These are phyloP conservation scores for Solidago caesia DNA, from an alignment of 129 eudicot species.

Conservation along the genomic window DNA sequence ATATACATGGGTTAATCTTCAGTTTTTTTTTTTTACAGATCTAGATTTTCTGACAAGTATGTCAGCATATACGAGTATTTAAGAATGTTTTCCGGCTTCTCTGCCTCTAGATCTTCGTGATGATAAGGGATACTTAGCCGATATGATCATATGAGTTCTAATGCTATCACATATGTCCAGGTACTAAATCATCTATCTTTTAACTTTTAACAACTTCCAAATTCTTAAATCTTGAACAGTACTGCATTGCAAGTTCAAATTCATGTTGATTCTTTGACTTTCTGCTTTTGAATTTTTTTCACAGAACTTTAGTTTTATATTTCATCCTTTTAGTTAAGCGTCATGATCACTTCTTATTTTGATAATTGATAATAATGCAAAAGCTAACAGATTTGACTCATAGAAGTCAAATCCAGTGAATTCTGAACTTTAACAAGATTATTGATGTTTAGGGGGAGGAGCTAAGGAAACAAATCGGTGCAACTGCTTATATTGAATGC, in stretches of 20 bases:
- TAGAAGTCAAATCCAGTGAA: conserved; percentile 24
- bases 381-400: background rate
- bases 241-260: conserved; percentile 1
- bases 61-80: background rate
- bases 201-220: background rate
- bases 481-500: conserved; percentile 18
- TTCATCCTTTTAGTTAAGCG: too few relatives aligned
- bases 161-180: conserved; percentile 68
- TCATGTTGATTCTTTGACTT: conserved; percentile 10
- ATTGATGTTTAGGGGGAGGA: conserved; percentile 16
- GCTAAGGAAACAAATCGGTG: conserved; percentile 14
- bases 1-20: too few relatives aligned
- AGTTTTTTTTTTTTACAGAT: too few relatives aligned
- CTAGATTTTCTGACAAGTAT: conserved; percentile 4
- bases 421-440: conserved; percentile 12
- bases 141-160: conserved; percentile 70
- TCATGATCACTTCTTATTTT: too few relatives aligned
- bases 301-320: too few relatives aligned
- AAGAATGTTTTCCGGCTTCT: conserved; percentile 4
- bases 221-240: background rate
- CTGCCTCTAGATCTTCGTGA: conserved; percentile 74
- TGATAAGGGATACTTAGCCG: conserved; percentile 71
- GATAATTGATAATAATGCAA: background rate
- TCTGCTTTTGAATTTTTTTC: background rate
- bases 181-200: conserved; percentile 34